Percentiles rank a stretch among this genome's conserved stretches.
These are phyloP conservation scores for Thinopyrum elongatum DNA, from an alignment of 176 grass and related monocot species.

Conservation along the genomic window DNA sequence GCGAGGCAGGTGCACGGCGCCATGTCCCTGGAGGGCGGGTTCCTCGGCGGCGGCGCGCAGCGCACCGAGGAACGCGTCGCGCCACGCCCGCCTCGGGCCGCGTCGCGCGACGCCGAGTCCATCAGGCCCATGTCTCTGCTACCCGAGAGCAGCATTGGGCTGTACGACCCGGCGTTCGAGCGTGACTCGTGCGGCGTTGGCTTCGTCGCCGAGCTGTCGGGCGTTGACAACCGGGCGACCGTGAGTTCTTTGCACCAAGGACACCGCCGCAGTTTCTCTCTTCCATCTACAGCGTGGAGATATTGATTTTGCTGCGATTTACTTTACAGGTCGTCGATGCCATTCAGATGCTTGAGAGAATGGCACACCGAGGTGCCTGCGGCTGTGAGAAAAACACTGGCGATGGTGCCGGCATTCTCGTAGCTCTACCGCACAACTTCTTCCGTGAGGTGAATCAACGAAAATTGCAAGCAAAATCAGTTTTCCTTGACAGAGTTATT, in stretches of 20 bases:
- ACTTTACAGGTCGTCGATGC: conserved; percentile 72
- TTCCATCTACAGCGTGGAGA: not conserved
- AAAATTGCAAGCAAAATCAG: not conserved
- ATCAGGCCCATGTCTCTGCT: conserved; percentile 63
- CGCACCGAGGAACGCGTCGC: conserved; percentile 60
- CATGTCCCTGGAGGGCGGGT: conserved; percentile 55
- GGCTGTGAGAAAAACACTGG: conserved; percentile 96
- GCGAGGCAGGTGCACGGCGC: conserved; percentile 36
- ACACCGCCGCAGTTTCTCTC: not conserved
- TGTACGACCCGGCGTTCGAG: conserved; percentile 88
- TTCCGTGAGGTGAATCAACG: conserved; percentile 51
- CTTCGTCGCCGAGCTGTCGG: conserved; percentile 90
- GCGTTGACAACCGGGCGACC: conserved; percentile 63
- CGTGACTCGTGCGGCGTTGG: conserved; percentile 93
- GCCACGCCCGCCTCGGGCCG: conserved; percentile 31
- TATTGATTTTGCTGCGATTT: conserved; percentile 3
- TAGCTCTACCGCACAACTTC: conserved; percentile 84
- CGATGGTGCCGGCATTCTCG: conserved; percentile 92
- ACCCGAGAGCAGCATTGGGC: conserved; percentile 81
- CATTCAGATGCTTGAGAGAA: conserved; percentile 89
- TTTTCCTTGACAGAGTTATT: not conserved
- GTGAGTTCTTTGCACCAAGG: conserved; percentile 42
- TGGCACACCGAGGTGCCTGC: conserved; percentile 94
- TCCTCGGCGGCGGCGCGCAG: conserved; percentile 37
- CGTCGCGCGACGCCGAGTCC: conserved; percentile 33